These are phyloP conservation scores for Rhizopus microsporus DNA, from an alignment of 371 early-diverging fungal species.

Conservation along the genomic window DNA sequence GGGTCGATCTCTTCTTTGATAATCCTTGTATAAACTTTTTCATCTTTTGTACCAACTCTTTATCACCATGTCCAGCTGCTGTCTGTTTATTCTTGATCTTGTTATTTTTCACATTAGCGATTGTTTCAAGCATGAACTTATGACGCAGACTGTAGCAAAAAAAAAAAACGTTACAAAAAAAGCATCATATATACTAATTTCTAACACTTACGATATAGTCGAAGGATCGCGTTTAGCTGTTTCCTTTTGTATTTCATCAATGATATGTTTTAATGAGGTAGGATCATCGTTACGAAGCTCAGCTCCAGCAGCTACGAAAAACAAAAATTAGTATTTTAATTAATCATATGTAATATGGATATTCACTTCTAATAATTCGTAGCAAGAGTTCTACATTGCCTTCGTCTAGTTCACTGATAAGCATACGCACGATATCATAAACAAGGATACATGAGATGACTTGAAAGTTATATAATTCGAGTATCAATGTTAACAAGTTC, in stretches of 20 bases:
- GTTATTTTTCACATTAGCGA: conserved; percentile 92
- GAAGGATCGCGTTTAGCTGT: conserved; percentile 51
- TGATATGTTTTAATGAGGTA: conserved; percentile 81
- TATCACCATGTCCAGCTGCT: conserved; percentile 51
- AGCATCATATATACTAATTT: neutral
- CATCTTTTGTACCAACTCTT: conserved; percentile 70
- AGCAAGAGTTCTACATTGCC: conserved; percentile 87
- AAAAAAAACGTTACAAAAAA: conserved; percentile 1
- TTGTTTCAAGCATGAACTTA: conserved; percentile 93
- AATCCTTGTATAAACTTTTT: conserved; percentile 80
- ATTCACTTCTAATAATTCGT: conserved; percentile 75
- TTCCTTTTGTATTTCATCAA: conserved; percentile 69
- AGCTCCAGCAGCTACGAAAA: conserved; percentile 70
- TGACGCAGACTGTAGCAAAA: conserved; percentile 65
- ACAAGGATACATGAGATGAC: conserved; percentile 83
- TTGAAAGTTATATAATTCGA: conserved; percentile 90
- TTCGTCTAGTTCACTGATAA: conserved; percentile 72
- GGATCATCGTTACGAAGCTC: conserved; percentile 93
- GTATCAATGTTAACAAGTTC: conserved; percentile 79
- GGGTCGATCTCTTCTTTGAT: conserved; percentile 60
- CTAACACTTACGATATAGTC: conserved; percentile 44
- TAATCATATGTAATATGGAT: neutral
- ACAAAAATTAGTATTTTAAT: neutral
- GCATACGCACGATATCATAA: conserved; percentile 80
- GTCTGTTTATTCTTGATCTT: conserved; percentile 69